Percentiles rank a stretch among this genome's conserved stretches.
Conservation (phyloP, 805 yeast genomes). For the Wickerhamomyces queroliae region DNA sequence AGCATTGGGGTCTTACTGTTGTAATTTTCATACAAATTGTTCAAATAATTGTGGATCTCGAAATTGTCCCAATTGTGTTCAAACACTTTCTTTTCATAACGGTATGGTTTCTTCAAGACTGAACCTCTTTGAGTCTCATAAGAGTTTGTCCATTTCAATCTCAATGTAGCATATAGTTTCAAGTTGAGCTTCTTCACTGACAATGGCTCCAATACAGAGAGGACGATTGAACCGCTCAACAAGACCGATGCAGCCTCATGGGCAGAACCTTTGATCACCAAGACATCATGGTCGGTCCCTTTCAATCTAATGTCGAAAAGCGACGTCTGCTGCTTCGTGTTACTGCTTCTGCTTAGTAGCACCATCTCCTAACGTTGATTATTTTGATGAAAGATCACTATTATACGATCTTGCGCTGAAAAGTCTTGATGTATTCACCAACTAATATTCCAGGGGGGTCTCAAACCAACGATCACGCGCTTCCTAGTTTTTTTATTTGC, state of each 20-base stretch:
- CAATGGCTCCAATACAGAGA: constrained; percentile 72
- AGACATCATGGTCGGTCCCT: constrained; percentile 69
- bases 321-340: constrained; percentile 27
- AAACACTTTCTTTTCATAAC: constrained; percentile 57
- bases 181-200: constrained; percentile 58
- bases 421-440: too few species aligned
- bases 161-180: constrained; percentile 60
- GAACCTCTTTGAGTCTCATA: constrained; percentile 40
- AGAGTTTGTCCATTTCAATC: constrained; percentile 59
- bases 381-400: too few species aligned
- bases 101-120: constrained; percentile 36
- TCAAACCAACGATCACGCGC: too few species aligned
- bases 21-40: constrained; percentile 22
- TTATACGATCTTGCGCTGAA: too few species aligned
- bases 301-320: constrained; percentile 52
- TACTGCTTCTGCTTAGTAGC: constrained; percentile 13
- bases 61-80: constrained; percentile 76
- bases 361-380: too few species aligned
- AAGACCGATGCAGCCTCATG: constrained; percentile 73
- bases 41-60: constrained; percentile 41
- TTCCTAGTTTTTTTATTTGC: too few species aligned
- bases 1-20: constrained; percentile 7
- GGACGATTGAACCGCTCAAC: constrained; percentile 70
- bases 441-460: too few species aligned
- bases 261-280: constrained; percentile 74